A percentile compares a stretch with the other conserved stretches of the same genome.
Evolutionary conservation across 2,329 filamentous ascomycete genomes (phyloP).

Genomic region (Beauveria sp.): DNA sequence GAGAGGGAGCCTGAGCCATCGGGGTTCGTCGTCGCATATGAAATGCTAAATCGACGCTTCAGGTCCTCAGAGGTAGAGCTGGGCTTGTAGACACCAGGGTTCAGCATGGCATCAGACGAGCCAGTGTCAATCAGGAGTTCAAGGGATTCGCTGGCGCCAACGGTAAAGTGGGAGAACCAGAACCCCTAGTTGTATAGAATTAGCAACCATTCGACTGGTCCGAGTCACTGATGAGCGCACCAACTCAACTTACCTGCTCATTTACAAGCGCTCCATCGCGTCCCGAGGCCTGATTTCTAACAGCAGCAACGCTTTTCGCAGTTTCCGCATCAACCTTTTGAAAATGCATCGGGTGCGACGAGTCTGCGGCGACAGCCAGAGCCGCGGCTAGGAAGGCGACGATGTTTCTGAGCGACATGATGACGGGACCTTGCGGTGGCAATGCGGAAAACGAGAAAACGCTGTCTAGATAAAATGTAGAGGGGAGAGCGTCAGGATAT

Average conservation of each 20-base stretch:
- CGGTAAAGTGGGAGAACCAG: slow-evolving; percentile 17
- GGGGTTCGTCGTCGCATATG: slow-evolving; percentile 16
- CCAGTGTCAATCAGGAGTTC: slow-evolving; percentile 16
- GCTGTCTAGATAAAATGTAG: not conserved
- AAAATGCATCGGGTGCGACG: slow-evolving; percentile 13
- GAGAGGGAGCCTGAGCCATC: slow-evolving; percentile 14
- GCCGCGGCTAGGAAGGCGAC: slow-evolving; percentile 11
- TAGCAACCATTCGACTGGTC: not conserved
- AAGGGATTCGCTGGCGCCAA: slow-evolving; percentile 15
- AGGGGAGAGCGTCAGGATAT: not conserved
- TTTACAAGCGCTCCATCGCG: slow-evolving; percentile 7
- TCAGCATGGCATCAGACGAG: slow-evolving; percentile 15
- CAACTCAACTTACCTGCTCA: slow-evolving; percentile 11
- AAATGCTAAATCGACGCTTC: slow-evolving; percentile 10
- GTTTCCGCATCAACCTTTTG: slow-evolving; percentile 12
- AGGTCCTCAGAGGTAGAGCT: slow-evolving; percentile 10
- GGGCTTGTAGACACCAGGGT: slow-evolving; percentile 16
- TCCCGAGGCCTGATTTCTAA: slow-evolving; percentile 2
- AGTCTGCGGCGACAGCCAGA: slow-evolving; percentile 12
- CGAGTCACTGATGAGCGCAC: not conserved
- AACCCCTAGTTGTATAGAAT: slow-evolving; percentile 12
- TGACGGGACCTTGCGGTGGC: not conserved
- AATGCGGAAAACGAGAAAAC: not conserved
- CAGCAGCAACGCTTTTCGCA: slow-evolving; percentile 9
- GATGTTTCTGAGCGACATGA: slow-evolving; percentile 12